Evolutionary conservation across 2,329 filamentous ascomycete species (phyloP), one percentile per base, ranked within the genome.

Genomic region (Fusarium sp.): DNA sequence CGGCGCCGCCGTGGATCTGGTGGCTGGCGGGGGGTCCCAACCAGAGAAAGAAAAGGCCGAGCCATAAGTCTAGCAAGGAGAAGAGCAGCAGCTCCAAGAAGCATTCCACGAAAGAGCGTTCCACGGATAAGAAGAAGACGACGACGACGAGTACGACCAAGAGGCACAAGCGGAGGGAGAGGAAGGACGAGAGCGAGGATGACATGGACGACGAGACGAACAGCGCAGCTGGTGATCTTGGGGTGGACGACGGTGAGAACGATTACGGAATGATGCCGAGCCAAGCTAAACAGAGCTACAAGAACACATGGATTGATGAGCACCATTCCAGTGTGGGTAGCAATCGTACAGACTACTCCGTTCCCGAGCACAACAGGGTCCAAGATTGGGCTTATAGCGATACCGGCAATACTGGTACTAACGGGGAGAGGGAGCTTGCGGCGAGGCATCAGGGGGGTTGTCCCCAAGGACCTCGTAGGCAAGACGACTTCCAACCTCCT

Each of bases 211-310:
- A 27, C 14, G 42, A 27, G 14, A 16, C 9, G 42, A 27, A 49
- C 14, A 49, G 42, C 9, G 42, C 42, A n/a, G 42, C 42, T 16
- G 23, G 42, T 27, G 23, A 49, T 25, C 23, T 49, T 16, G 42
- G 42, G 14, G 42, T 16, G 42, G n/a, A 16, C 42, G 42, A 49
- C 49, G 34, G 63, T 65, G 54, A 50, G 63, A 61, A 10, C 14
- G 23, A 27, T 27, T 29, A 31, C 23, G 33, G 8, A 49, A 31
- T 31, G 58, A 18, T 27, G 13, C 13, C 18, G 4, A n/a, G n/a
- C 13, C 25, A 31, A 11, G 42, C 62, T 62, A 40, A 62, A 61
- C 18, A 14, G 18, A 18, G 20, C 42, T 16, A 40, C 33, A 49
- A 62, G 62, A 61, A 27, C 33, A 11, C 36, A 53, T 38, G 16